Base-by-base conservation (phyloP, 2,329 filamentous ascomycete species). In the Chaetothyriales sp. region DNA sequence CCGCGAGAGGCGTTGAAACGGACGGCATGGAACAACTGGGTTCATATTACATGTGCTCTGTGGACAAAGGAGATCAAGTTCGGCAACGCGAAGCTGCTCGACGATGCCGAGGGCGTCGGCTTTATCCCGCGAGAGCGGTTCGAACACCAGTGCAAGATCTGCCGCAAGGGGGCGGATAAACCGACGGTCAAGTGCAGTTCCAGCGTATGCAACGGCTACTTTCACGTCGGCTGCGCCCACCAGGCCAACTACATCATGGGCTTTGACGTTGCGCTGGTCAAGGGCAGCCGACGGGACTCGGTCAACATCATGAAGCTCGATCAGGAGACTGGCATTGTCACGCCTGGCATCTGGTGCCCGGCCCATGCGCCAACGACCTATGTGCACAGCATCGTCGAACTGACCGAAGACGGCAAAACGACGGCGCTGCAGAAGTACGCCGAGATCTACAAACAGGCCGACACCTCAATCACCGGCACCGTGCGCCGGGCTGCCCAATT, bases 1-100 rank as follows among this genome's bases (percentile, higher is more conserved):
- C 92, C 92, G 22, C 80, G 92, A 46, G 92, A 96, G 64, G 84
- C 92, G 2, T 72, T 98, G 55, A 98, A 98, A 69, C 80, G 86
- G 47, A 98, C 92, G 0, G 86, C 84, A 3, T 88, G 93, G 64
- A 96, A 96, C 69, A 96, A 96, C 63, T 98, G 92, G 92, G 86
- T 95, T 15, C 92, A 98, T 64, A 87, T 96, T 25, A 83, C 84
- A 39, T 98, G 92, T 63, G 89, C 92, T 1, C 74, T 95, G 18
- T 96, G 86, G 81, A 89, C 84, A 9, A 81, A 87, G 0, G 92
- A 98, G 66, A 83, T 95, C 61, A 92, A 89, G 62, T 98, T 95
- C 66, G 89, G 85, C 55, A 86, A 86, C 60, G 84, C 88, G 18
- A 81, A 82, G 61, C 80, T 84, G 18, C 71, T 98, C 32, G 84